Percentiles rank a stretch among this genome's conserved stretches.
These are phyloP conservation scores for Moelleriella libera DNA, from an alignment of 2,329 filamentous ascomycete species.

Conservation along the genomic window DNA sequence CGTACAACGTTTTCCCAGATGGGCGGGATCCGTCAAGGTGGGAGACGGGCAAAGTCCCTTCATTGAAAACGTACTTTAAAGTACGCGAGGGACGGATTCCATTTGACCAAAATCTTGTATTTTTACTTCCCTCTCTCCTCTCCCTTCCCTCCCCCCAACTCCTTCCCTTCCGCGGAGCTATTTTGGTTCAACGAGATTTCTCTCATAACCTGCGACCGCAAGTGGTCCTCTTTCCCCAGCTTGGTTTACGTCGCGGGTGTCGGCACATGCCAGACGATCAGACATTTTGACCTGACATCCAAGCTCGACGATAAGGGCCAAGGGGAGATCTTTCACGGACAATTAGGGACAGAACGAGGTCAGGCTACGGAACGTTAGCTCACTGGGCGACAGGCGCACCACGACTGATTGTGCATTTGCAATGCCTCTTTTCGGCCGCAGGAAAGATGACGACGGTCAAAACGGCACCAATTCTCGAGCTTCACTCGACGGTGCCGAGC, in stretches of 20 bases:
- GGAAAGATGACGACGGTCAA: conserved; percentile 7
- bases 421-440: conserved; percentile 21
- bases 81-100: neutral
- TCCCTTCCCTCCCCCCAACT: too few species aligned
- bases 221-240: too few species aligned
- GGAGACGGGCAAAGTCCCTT: neutral
- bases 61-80: neutral
- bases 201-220: too few species aligned
- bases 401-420: conserved; percentile 1
- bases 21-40: neutral
- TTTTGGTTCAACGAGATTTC: too few species aligned
- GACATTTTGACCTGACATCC: too few species aligned
- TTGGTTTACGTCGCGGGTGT: too few species aligned
- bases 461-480: conserved; percentile 3
- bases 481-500: conserved; percentile 11
- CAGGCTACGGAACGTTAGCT: neutral
- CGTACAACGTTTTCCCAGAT: conserved; percentile 1
- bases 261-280: too few species aligned
- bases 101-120: neutral
- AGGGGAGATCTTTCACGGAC: too few species aligned
- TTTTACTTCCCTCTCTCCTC: neutral
- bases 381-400: neutral
- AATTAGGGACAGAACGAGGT: neutral
- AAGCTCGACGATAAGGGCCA: too few species aligned
- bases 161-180: too few species aligned